phyloP scores from a whole-genome alignment of 345 rosid species.

The Acer yangbiense region DNA sequence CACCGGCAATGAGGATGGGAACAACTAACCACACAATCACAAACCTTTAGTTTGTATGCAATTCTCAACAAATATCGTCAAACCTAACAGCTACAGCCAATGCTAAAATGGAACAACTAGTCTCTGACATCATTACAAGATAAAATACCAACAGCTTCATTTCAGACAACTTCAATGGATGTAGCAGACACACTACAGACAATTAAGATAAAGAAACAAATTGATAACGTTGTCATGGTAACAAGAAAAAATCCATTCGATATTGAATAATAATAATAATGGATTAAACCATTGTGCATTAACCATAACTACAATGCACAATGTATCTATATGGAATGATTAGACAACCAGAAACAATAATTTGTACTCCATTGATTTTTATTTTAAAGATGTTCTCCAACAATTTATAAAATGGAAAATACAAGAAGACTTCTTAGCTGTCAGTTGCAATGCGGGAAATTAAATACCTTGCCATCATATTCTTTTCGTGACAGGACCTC shows the following conservation, averaged over 20 bases:
- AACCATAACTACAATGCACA: not conserved
- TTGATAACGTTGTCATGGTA: not conserved
- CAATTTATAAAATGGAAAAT: not conserved
- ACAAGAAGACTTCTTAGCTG: not conserved
- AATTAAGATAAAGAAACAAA: not conserved
- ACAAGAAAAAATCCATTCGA: not conserved
- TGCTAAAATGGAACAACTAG: not conserved
- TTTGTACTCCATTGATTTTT: not conserved
- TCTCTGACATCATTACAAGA: not conserved
- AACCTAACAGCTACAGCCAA: not conserved
- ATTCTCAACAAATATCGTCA: not conserved
- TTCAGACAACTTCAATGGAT: not conserved
- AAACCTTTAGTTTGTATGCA: not conserved
- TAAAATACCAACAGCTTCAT: not conserved
- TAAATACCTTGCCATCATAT: conserved; percentile 74
- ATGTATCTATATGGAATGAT: not conserved
- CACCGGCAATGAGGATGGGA: not conserved
- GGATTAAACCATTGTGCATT: not conserved
- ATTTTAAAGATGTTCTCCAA: not conserved
- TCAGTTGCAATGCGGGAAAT: not conserved
- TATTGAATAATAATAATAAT: not conserved
- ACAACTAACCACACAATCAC: not conserved
- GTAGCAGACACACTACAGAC: not conserved
- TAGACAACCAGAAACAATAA: not conserved
- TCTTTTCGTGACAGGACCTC: conserved; percentile 67